Percentiles rank a stretch among this genome's conserved stretches.
These are phyloP conservation scores for Ananas comosus DNA, from an alignment of 176 grass and related monocot genomes.

Conservation along the genomic window DNA sequence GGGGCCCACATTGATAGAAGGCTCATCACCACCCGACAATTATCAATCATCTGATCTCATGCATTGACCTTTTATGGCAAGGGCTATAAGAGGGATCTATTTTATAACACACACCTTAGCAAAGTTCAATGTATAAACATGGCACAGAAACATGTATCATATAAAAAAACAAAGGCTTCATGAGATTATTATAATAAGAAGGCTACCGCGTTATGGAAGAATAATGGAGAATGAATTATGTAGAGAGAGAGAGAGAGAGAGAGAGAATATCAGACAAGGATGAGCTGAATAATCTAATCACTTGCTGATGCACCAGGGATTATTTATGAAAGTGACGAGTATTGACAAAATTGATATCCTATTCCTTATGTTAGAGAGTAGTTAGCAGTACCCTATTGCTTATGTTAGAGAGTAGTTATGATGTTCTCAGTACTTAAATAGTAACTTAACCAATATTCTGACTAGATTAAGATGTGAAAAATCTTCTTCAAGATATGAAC, in stretches of 20 bases:
- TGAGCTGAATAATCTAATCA: not conserved
- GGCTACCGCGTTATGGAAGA: not conserved
- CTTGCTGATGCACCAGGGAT: not conserved
- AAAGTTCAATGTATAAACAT: not conserved
- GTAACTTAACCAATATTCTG: not conserved
- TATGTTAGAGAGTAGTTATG: not conserved
- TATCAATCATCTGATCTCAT: too few species aligned
- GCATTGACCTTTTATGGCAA: too few species aligned
- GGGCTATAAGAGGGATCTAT: too few species aligned
- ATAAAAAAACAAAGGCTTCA: not conserved
- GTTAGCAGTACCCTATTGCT: not conserved
- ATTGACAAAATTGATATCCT: not conserved
- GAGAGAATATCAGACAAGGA: not conserved
- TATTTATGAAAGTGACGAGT: not conserved
- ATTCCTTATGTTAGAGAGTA: not conserved
- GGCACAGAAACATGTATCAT: not conserved
- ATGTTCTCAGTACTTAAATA: not conserved
- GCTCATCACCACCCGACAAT: not conserved
- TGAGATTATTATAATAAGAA: not conserved
- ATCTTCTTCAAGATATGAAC: too few species aligned
- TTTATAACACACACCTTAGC: not conserved
- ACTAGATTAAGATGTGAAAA: not conserved
- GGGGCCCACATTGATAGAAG: not conserved
- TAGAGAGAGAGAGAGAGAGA: constrained; percentile 2
- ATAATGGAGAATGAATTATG: not conserved